phyloP scores from a whole-genome alignment of 116 monocot species.

The Thalassia testudinum region DNA sequence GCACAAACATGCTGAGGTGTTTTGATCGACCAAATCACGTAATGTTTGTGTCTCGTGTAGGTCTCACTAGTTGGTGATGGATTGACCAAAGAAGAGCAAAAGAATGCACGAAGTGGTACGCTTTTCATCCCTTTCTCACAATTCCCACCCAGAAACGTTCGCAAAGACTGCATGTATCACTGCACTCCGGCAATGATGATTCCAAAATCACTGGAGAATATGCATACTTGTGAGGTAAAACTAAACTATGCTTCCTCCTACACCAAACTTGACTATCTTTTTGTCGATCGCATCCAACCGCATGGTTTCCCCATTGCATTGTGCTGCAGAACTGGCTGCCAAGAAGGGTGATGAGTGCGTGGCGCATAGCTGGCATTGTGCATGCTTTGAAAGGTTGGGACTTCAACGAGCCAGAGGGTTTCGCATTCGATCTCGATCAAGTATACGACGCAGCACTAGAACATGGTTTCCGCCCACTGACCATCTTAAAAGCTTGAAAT shows the following conservation, averaged over 20 bases:
- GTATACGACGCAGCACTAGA: slow-evolving; percentile 42
- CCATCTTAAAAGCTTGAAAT: too few species aligned
- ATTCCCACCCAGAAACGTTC: slow-evolving; percentile 38
- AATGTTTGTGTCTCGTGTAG: slow-evolving; percentile 13
- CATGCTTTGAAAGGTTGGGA: slow-evolving; percentile 58
- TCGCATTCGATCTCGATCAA: slow-evolving; percentile 22
- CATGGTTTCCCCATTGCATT: background rate
- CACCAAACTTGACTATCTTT: too few species aligned
- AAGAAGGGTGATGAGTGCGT: slow-evolving; percentile 75
- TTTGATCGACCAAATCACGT: too few species aligned
- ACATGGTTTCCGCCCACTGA: slow-evolving; percentile 49
- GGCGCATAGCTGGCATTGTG: slow-evolving; percentile 61
- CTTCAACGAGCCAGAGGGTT: slow-evolving; percentile 35
- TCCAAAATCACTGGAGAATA: slow-evolving; percentile 51
- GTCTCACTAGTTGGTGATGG: slow-evolving; percentile 69
- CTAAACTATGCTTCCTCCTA: background rate
- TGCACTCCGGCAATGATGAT: slow-evolving; percentile 68
- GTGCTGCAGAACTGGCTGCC: slow-evolving; percentile 64
- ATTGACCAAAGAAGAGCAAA: slow-evolving; percentile 31
- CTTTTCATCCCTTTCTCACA: slow-evolving; percentile 53
- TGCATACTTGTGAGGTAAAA: slow-evolving; percentile 85
- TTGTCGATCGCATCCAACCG: background rate
- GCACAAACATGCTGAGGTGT: too few species aligned
- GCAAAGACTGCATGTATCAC: slow-evolving; percentile 51
- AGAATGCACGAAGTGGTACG: slow-evolving; percentile 38